Base-by-base conservation (phyloP, 2,329 filamentous ascomycete genomes). In the Shiraia bambusicola region DNA sequence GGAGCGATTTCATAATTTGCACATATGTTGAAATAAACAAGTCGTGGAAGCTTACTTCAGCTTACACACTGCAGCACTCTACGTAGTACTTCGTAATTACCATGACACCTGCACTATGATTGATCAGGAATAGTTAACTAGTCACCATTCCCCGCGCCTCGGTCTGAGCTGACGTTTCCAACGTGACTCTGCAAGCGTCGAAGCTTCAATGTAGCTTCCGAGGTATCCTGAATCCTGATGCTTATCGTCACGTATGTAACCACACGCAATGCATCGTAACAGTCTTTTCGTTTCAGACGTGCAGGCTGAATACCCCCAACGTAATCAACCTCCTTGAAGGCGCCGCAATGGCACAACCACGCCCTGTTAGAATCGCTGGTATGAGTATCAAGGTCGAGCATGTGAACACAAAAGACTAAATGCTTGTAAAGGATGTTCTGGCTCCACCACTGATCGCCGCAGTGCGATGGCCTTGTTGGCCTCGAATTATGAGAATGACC, bases 381-480 rank as follows among this genome's bases (percentile, higher is more conserved):
- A 45, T 22, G 42, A 2, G 13, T n/a, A 24, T 22, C n/a, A 24
- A 4, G 5, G 7, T n/a, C 9, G 7, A 34, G n/a, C 10, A 22
- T 3, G 12, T n/a, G 17, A 24, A 25, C 13, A 22, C 6, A 9
- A 41, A 7, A 10, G 30, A 22, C 25, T 38, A 28, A 47, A 16
- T 6, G 9, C 28, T 2, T 22, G 1, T 2, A n/a, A 13, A 61
- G 62, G 59, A 47, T 63, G 58, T 43, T 65, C 60, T 25, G 63
- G 63, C 37, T 62, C 60, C 19, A 55, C 58, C 6, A 58, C 52
- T 6, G 61, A 66, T 34, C 56, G 63, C 30, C 63, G 63, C 41
- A 54, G 60, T 54, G 63, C 61, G 4, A 65, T 67, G 56, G 42
- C 40, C 7, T 32, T 58, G 15, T 48, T 66, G 10, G 59, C 64